phyloP scores from a whole-genome alignment of 148 eudicot genomes.

The Limonium bicolor region DNA sequence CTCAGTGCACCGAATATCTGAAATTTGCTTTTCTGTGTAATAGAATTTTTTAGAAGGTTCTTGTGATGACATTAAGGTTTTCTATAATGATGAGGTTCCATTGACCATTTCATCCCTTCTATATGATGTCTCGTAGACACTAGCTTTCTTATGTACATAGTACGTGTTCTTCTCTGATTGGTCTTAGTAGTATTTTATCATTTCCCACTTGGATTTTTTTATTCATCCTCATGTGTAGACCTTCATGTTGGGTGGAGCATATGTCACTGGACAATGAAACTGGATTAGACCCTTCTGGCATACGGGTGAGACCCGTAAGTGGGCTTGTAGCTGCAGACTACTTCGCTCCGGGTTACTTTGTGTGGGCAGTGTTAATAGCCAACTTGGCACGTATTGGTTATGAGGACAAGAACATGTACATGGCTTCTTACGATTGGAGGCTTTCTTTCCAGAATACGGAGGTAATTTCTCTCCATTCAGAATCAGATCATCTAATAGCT shows the following conservation, averaged over 20 bases:
- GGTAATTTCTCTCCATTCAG: constrained; percentile 18
- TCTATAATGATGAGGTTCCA: too few relatives aligned
- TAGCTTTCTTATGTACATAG: too few relatives aligned
- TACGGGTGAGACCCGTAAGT: constrained; percentile 70
- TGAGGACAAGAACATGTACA: constrained; percentile 87
- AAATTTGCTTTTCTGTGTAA: too few relatives aligned
- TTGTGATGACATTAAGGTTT: too few relatives aligned
- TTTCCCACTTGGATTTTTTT: too few relatives aligned
- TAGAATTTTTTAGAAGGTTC: too few relatives aligned
- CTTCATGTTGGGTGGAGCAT: constrained; percentile 90
- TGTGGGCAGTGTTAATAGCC: constrained; percentile 86
- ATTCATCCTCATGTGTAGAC: constrained; percentile 54
- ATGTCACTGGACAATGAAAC: constrained; percentile 90
- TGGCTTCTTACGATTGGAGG: constrained; percentile 98
- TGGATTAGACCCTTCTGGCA: constrained; percentile 66
- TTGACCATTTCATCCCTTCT: too few relatives aligned
- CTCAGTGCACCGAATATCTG: too few relatives aligned
- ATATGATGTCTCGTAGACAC: too few relatives aligned
- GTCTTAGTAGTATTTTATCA: too few relatives aligned
- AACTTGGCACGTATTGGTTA: constrained; percentile 88
- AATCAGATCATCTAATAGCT: too few relatives aligned
- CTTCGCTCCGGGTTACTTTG: constrained; percentile 86
- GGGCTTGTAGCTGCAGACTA: constrained; percentile 97
- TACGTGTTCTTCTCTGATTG: too few relatives aligned
- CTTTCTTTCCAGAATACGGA: constrained; percentile 83